phyloP scores from a whole-genome alignment of 2,329 filamentous ascomycete species.

The Diaporthe sp. region DNA sequence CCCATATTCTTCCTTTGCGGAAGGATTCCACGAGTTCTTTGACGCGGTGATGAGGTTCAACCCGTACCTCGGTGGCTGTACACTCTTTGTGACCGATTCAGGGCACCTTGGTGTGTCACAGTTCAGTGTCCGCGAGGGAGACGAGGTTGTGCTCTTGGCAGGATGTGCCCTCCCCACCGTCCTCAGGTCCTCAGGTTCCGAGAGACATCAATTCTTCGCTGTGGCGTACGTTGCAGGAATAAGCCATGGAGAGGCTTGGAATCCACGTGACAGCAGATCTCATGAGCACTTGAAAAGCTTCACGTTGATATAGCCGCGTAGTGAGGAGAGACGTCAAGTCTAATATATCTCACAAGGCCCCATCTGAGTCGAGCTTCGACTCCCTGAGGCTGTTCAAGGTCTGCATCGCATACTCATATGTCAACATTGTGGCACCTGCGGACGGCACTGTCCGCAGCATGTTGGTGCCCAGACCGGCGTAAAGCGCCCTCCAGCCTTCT shows the following conservation, averaged over 20 bases:
- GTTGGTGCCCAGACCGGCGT: not conserved
- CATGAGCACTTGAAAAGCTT: not conserved
- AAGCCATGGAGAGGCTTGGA: slow-evolving; percentile 14
- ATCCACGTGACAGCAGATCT: slow-evolving; percentile 13
- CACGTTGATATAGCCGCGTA: not conserved
- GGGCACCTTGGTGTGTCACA: slow-evolving; percentile 20
- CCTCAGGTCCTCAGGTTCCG: not conserved
- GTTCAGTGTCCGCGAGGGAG: not conserved
- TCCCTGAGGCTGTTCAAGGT: not conserved
- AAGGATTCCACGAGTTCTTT: slow-evolving; percentile 10
- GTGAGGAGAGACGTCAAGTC: not conserved
- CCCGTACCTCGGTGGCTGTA: slow-evolving; percentile 1
- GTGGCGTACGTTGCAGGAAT: slow-evolving; percentile 13
- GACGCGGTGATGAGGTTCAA: slow-evolving; percentile 19
- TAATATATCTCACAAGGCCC: not conserved
- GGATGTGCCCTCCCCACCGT: not conserved
- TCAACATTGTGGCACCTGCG: slow-evolving; percentile 11
- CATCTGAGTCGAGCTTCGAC: not conserved
- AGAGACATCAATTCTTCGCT: not conserved
- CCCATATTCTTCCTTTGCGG: slow-evolving; percentile 4
- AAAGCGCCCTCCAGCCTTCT: slow-evolving; percentile 10
- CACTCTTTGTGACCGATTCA: not conserved
- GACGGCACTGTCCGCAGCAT: slow-evolving; percentile 14
- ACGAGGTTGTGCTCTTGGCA: slow-evolving; percentile 20
- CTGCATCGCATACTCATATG: slow-evolving; percentile 24